These are phyloP conservation scores for Diversispora epigaea DNA, from an alignment of 192 early-diverging fungal species.

Conservation along the genomic window DNA sequence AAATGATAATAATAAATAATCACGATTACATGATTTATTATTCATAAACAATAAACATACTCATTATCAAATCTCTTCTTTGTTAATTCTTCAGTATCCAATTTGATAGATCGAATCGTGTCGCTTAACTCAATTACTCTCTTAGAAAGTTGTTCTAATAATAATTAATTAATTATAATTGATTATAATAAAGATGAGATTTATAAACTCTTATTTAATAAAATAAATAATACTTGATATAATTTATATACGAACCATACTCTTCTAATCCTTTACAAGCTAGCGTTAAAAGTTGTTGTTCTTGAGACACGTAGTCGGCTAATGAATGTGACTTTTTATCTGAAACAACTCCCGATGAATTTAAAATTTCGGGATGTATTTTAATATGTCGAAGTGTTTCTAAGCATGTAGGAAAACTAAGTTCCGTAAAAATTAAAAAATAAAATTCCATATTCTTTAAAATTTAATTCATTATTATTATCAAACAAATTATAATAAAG, in stretches of 20 bases:
- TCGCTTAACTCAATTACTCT: neutral
- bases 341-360: neutral
- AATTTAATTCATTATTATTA: neutral
- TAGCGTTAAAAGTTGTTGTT: neutral
- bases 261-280: constrained; percentile 5
- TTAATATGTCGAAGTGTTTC: constrained; percentile 45
- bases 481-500: neutral
- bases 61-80: constrained; percentile 14
- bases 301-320: neutral
- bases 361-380: constrained; percentile 47
- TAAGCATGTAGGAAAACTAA: constrained; percentile 43
- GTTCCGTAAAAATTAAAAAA: neutral
- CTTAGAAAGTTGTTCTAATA: constrained; percentile 8
- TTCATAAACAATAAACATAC: constrained; percentile 6
- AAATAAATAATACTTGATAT: neutral
- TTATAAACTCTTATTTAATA: neutral
- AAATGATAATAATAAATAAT: no score
- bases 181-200: neutral
- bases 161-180: neutral
- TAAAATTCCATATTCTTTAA: neutral
- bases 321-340: neutral
- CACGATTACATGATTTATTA: no score
- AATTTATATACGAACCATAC: constrained; percentile 10
- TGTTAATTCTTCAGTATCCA: constrained; percentile 13
- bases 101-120: neutral